Conservation (phyloP, 2,329 filamentous ascomycete genomes). For the Juglanconis sp. region DNA sequence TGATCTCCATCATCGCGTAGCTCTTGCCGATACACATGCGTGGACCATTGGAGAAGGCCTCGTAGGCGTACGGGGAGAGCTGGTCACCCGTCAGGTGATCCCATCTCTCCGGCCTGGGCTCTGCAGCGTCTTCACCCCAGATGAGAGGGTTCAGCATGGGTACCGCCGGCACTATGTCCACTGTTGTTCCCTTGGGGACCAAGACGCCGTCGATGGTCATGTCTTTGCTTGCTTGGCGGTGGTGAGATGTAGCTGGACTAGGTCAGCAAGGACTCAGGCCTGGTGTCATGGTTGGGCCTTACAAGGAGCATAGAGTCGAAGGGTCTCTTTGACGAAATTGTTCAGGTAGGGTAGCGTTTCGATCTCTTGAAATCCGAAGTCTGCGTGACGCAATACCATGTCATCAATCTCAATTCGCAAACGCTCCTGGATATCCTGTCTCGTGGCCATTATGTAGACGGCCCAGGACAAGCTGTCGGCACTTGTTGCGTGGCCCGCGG, state of each 20-base stretch:
- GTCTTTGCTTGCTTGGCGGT: constrained; percentile 18
- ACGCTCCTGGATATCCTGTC: constrained; percentile 29
- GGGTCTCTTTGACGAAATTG: constrained; percentile 32
- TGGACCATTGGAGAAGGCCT: constrained; percentile 35
- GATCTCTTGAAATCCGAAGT: constrained; percentile 21
- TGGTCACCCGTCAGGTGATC: constrained; percentile 23
- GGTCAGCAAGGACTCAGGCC: neutral
- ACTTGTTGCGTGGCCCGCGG: constrained; percentile 33
- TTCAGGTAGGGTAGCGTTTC: constrained; percentile 31
- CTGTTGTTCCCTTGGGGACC: constrained; percentile 24
- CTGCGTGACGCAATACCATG: neutral
- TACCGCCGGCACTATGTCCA: constrained; percentile 22
- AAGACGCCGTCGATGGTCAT: constrained; percentile 21
- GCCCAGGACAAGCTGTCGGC: constrained; percentile 32
- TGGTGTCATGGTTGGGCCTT: neutral
- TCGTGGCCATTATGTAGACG: constrained; percentile 28
- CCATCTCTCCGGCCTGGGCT: constrained; percentile 24
- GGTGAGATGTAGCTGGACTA: neutral
- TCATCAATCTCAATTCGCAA: constrained; percentile 30
- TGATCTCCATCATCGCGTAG: constrained; percentile 36
- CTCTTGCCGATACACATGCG: constrained; percentile 36
- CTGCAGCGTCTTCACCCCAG: constrained; percentile 25
- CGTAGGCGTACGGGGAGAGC: constrained; percentile 30
- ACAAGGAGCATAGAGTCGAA: constrained; percentile 33
- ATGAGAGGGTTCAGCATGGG: constrained; percentile 21